phyloP scores from a whole-genome alignment of 371 early-diverging fungal genomes.

The Fennellomyces sp. region DNA sequence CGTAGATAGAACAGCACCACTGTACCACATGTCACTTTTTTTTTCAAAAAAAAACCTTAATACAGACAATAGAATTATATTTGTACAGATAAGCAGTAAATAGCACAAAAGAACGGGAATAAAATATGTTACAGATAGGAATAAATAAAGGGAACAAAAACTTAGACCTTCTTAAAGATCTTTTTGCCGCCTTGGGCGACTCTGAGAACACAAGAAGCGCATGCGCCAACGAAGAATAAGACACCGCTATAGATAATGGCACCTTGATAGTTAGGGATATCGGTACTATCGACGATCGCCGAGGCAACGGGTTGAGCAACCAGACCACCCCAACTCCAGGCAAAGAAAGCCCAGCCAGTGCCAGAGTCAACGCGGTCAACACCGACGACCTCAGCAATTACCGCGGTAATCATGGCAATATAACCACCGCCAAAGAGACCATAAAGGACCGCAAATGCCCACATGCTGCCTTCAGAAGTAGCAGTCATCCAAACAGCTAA shows the following conservation, averaged over 20 bases:
- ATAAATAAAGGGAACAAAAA: too few species aligned
- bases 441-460: conserved; percentile 48
- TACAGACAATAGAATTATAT: too few species aligned
- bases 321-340: conserved; percentile 51
- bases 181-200: conserved; percentile 28
- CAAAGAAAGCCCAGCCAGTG: conserved; percentile 50
- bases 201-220: conserved; percentile 27
- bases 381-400: conserved; percentile 52
- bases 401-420: conserved; percentile 52
- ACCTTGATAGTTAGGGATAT: conserved; percentile 14
- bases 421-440: conserved; percentile 60
- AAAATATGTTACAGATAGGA: too few species aligned
- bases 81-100: too few species aligned
- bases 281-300: conserved; percentile 29
- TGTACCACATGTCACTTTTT: too few species aligned
- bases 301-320: conserved; percentile 58
- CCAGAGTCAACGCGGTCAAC: conserved; percentile 53
- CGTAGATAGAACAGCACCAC: too few species aligned
- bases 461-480: conserved; percentile 33
- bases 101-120: too few species aligned
- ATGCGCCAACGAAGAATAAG: conserved; percentile 25
- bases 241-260: conserved; percentile 27
- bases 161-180: conserved; percentile 6
- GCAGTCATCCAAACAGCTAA: conserved; percentile 47
- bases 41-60: too few species aligned